phyloP scores from a whole-genome alignment of 495 filamentous ascomycete species.

The Hypomontagnella submonticulosa region DNA sequence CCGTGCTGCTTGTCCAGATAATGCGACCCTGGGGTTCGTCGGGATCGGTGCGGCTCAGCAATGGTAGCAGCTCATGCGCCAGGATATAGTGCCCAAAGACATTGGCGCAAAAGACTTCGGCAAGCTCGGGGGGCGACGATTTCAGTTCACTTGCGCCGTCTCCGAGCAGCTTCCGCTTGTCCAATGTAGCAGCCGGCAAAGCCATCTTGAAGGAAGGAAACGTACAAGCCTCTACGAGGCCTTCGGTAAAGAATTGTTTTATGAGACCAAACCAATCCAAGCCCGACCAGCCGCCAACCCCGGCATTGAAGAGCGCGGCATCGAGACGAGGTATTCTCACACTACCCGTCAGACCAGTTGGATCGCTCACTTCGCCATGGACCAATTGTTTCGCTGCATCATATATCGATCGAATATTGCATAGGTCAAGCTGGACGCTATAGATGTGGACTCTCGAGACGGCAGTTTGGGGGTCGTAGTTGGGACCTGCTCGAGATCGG shows the following conservation, averaged over 20 bases:
- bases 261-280: constrained; percentile 74
- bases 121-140: constrained; percentile 57
- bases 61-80: constrained; percentile 77
- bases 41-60: constrained; percentile 65
- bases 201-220: constrained; percentile 81
- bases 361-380: constrained; percentile 61
- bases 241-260: constrained; percentile 67
- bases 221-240: constrained; percentile 74
- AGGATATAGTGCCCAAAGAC: constrained; percentile 96
- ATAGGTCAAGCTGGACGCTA: constrained; percentile 67
- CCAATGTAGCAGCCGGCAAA: constrained; percentile 63
- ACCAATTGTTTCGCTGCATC: constrained; percentile 58
- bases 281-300: constrained; percentile 86
- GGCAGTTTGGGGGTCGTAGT: constrained; percentile 57
- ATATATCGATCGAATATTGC: constrained; percentile 62
- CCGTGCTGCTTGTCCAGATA: constrained; percentile 86
- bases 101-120: constrained; percentile 87
- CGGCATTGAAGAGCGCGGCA: constrained; percentile 85
- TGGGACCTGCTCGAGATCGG: constrained; percentile 51
- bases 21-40: constrained; percentile 65
- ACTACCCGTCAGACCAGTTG: constrained; percentile 51
- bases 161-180: constrained; percentile 48
- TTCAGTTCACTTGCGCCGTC: constrained; percentile 14
- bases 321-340: constrained; percentile 77
- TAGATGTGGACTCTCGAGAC: constrained; percentile 65